Base-by-base conservation (phyloP, 2,329 filamentous ascomycete genomes). In the Diplodia intermedia region DNA sequence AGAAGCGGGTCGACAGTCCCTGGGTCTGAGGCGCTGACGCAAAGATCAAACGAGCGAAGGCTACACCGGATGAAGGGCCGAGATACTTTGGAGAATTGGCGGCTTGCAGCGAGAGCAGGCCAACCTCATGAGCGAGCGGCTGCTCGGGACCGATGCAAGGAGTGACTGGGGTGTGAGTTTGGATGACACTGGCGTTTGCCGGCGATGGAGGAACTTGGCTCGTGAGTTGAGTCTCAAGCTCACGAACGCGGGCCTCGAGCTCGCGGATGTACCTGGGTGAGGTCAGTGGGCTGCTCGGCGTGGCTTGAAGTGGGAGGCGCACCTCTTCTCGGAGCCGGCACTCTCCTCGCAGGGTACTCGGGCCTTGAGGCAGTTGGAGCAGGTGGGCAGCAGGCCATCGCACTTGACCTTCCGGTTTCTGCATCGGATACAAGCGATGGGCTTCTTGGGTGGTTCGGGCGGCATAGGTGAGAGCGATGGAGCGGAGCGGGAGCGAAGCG, bases 61-160 rank as follows among this genome's bases (percentile, higher is more conserved):
- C 85, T 67, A 85, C 85, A 1, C 85, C 85, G 47, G 85, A 86
- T 0, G 85, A 87, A 2, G 85, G 85, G 0, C 85, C 85, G 15
- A 87, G 83, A 57, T 87, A 87, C 68, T 83, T 79, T 3, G 82
- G 82, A 23, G 84, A 83, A 53, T 79, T 77, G 29, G 81, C 83
- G 3, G 78, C 78, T 1, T 82, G 83, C 1, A 86, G 75, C 0
- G 85, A 85, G 0, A 87, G 79, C 15, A 87, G 72, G 0, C 85
- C 85, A 18, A 86, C 85, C 69, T 87, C 84, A 69, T 86, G 84
- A 1, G 83, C 81, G 1, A 81, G 71, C 31, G 62, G 62, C 62
- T 65, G 62, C 15, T 65, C 52, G 5, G 62, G 62, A 23, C 62
- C 62, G 20, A 65, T 65, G 33, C 62, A 23, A 8, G 62, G 62